Evolutionary conservation across 1,139 yeast species (phyloP), one percentile per base, ranked within the genome.

Genomic region (Kurtzmaniella quercitrusa): DNA sequence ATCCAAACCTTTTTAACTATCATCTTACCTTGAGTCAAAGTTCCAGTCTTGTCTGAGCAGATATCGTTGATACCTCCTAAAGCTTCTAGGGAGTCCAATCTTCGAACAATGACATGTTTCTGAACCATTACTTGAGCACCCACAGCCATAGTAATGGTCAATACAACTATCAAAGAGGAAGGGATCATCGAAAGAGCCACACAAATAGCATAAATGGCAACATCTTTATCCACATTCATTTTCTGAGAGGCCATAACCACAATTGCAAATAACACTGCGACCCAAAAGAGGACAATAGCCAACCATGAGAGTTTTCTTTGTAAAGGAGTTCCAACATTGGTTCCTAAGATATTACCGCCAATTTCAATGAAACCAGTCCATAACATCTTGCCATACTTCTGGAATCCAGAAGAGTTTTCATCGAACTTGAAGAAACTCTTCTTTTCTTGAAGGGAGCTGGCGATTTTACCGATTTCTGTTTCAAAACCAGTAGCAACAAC

Each of bases 101-200:
- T 85, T 56, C 94, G 73, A 16, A 86, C 90, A 63, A 86, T 82
- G 33, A 86, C 94, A 56, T 84, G 70, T 55, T 83, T 76, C 41
- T 66, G 62, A 37, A 82, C 85, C 94, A 86, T 86, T 14, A 81
- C 85, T 53, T 82, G 84, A 34, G 94, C 86, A 19, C 94, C 94
- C 48, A 85, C 84, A 7, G 94, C 91, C 93, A 86, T 85, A 3
- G 94, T 85, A 49, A 86, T 85, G 14, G 94, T 85, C 48, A 86
- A 74, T 17, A 86, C 94, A 36, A 85, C 94, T 47, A 85, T 83
- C 53, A 86, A 72, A 1, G 91, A 82, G 3, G 91, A 85, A 2
- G 94, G 95, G 55, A 85, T 85, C 93, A 85, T 85, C 2, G 93
- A 81, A 41, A 85, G 70, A 1, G 93, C 93, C 43, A 83, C 88